phyloP scores from a whole-genome alignment of 805 yeast genomes.

The Starmerella floris region DNA sequence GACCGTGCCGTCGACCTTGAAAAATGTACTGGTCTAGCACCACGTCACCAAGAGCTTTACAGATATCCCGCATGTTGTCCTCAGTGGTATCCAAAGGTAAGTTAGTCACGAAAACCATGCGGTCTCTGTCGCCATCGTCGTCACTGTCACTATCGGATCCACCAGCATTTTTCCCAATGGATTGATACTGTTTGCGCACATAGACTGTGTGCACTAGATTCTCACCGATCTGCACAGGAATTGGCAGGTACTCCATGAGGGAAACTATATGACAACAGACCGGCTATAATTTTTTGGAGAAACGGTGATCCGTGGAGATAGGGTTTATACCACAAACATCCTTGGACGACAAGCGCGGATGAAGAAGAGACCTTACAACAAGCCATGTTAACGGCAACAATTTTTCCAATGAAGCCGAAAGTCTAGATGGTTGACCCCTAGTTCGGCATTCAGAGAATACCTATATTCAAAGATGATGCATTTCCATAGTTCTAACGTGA shows the following conservation, averaged over 20 bases:
- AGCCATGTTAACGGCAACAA: too few species aligned
- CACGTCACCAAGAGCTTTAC: constrained; percentile 38
- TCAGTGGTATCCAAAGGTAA: constrained; percentile 52
- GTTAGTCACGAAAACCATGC: constrained; percentile 59
- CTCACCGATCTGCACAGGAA: constrained; percentile 16
- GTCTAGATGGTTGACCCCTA: too few species aligned
- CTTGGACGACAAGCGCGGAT: too few species aligned
- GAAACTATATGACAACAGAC: too few species aligned
- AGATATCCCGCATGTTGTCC: constrained; percentile 41
- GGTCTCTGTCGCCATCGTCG: constrained; percentile 27
- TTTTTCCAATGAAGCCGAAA: too few species aligned
- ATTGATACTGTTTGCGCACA: constrained; percentile 17
- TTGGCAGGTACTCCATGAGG: constrained; percentile 16
- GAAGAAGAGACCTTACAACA: too few species aligned
- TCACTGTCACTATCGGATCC: constrained; percentile 7
- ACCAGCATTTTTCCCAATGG: neutral
- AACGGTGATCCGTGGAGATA: too few species aligned
- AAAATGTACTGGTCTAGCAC: constrained; percentile 25
- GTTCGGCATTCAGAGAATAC: too few species aligned
- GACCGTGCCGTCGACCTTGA: constrained; percentile 37
- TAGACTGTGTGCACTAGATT: constrained; percentile 19
- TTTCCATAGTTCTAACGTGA: too few species aligned
- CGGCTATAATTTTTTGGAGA: too few species aligned
- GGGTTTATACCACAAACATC: neutral
- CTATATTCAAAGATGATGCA: too few species aligned